Evolutionary conservation across 208 protist genomes (phyloP).

Genomic region (Crithidia thermophila): DNA sequence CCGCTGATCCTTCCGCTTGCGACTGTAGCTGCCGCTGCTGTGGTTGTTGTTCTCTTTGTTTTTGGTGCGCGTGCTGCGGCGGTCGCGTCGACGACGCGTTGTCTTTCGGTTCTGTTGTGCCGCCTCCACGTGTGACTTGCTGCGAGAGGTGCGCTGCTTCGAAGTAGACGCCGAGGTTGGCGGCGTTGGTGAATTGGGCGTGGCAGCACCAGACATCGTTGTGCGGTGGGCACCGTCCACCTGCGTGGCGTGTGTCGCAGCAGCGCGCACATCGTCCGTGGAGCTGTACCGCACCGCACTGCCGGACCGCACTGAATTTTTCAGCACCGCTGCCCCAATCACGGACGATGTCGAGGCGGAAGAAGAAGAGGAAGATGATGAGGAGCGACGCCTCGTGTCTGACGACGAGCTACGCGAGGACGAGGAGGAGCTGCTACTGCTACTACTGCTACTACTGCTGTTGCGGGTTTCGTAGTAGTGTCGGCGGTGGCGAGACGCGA

Average conservation of each 20-base stretch:
- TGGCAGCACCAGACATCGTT: neutral
- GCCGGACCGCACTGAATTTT: neutral
- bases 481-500: slow-evolving; percentile 43
- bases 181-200: neutral
- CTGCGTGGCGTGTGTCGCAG: too few relatives aligned
- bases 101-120: slow-evolving; percentile 1
- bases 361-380: slow-evolving; percentile 4
- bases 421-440: slow-evolving; percentile 33
- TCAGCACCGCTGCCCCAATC: neutral
- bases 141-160: neutral
- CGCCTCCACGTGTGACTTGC: neutral
- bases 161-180: slow-evolving; percentile 5
- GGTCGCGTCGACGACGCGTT: neutral
- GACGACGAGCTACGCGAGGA: slow-evolving; percentile 7
- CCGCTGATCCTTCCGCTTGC: too few relatives aligned
- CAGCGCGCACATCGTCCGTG: slow-evolving; percentile 8
- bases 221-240: neutral
- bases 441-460: slow-evolving; percentile 27
- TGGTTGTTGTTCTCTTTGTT: slow-evolving; percentile 1
- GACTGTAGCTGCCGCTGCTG: neutral
- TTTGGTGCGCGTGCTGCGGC: slow-evolving; percentile 2
- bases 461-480: slow-evolving; percentile 13
- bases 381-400: neutral
- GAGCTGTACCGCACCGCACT: slow-evolving; percentile 2
- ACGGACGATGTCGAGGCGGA: neutral